phyloP scores from a whole-genome alignment of 805 yeast species.

The Cyberlindnera meyerae region DNA sequence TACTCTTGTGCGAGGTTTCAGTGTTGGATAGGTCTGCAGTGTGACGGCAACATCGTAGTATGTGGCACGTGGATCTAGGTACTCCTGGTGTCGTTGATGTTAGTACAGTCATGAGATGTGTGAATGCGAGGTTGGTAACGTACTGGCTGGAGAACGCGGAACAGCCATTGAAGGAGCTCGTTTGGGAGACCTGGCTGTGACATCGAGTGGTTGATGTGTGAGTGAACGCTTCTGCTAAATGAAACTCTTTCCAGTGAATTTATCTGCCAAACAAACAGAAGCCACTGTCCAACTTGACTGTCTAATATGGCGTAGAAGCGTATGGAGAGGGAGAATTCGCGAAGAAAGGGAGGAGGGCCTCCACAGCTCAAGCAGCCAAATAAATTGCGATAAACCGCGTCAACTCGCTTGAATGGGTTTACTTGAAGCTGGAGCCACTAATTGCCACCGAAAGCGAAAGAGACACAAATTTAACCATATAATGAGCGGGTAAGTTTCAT shows the following conservation, averaged over 20 bases:
- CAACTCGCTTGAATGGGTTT: too few relatives aligned
- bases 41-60: slow-evolving; percentile 60
- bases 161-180: slow-evolving; percentile 50
- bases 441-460: too few relatives aligned
- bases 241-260: too few relatives aligned
- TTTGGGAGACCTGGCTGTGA: slow-evolving; percentile 16
- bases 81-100: slow-evolving; percentile 34
- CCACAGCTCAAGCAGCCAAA: too few relatives aligned
- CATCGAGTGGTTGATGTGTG: slow-evolving; percentile 1
- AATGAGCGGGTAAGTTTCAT: slow-evolving; percentile 11
- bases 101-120: too few relatives aligned
- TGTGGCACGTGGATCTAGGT: slow-evolving; percentile 48
- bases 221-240: not conserved
- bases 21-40: slow-evolving; percentile 44
- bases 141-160: slow-evolving; percentile 48
- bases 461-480: not conserved
- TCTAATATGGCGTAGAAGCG: too few relatives aligned
- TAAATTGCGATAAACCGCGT: too few relatives aligned
- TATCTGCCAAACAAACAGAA: too few relatives aligned
- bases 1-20: slow-evolving; percentile 67
- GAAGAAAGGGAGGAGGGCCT: too few relatives aligned
- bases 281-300: too few relatives aligned
- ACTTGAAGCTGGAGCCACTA: too few relatives aligned
- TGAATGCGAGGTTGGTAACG: slow-evolving; percentile 16
- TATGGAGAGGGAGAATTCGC: too few relatives aligned